These are phyloP conservation scores for Blastobotrys ciferrii DNA, from an alignment of 1,139 yeast genomes.

Conservation along the genomic window DNA sequence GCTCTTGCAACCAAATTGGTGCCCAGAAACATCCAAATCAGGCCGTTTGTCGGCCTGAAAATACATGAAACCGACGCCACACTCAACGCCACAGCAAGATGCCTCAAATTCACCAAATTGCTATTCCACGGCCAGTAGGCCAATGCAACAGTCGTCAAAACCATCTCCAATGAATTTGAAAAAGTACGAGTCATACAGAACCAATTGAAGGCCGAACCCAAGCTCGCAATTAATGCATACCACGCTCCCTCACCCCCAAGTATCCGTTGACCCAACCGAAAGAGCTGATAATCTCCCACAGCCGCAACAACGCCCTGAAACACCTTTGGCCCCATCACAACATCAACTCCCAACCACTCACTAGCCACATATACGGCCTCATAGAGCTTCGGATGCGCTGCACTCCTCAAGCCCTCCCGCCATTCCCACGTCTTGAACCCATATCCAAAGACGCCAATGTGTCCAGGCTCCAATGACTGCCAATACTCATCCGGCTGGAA, in stretches of 20 bases:
- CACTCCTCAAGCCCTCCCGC: conserved; percentile 70
- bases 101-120: conserved; percentile 12
- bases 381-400: conserved; percentile 75
- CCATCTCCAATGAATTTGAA: conserved; percentile 78
- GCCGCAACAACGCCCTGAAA: conserved; percentile 71
- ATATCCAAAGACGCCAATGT: conserved; percentile 64
- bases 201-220: conserved; percentile 81
- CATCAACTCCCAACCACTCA: conserved; percentile 23
- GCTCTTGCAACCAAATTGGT: conserved; percentile 31
- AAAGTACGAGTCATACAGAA: conserved; percentile 78
- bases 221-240: conserved; percentile 50
- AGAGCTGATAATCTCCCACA: conserved; percentile 62
- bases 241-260: conserved; percentile 43
- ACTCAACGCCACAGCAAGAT: conserved; percentile 25
- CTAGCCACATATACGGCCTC: conserved; percentile 41
- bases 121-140: conserved; percentile 68
- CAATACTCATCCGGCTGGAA: conserved; percentile 97
- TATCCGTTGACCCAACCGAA: conserved; percentile 43
- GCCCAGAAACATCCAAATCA: conserved; percentile 72
- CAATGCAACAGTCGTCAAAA: conserved; percentile 67
- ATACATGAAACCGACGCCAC: conserved; percentile 39
- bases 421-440: conserved; percentile 97
- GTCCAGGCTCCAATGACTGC: conserved; percentile 94
- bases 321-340: conserved; percentile 55
- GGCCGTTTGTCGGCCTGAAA: conserved; percentile 78